Evolutionary conservation across 768 basidiomycete genomes (phyloP).

Genomic region (Xerocomellus amylosporus): DNA sequence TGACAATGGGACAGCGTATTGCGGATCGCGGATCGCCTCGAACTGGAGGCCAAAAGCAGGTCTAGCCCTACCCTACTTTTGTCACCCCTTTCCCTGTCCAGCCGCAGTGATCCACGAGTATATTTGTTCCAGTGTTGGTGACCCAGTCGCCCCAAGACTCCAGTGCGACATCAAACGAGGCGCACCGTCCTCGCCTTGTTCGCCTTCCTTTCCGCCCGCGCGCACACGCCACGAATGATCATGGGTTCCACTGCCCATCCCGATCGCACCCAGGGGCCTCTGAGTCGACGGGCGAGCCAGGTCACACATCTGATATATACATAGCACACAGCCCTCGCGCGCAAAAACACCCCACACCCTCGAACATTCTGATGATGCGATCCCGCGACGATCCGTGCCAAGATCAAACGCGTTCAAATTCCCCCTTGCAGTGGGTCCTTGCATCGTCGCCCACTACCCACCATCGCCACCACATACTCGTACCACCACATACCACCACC

Average conservation of each 20-base stretch:
- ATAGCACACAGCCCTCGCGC: background rate
- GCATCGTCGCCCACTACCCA: background rate
- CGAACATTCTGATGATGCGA: background rate
- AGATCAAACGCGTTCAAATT: background rate
- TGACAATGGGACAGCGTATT: background rate
- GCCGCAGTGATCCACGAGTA: background rate
- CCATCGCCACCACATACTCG: background rate
- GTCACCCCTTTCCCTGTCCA: background rate
- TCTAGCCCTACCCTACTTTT: background rate
- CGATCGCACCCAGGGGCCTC: too few relatives aligned
- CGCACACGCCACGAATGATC: too few relatives aligned
- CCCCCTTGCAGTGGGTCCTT: background rate
- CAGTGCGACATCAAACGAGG: too few relatives aligned
- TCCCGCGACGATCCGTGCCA: background rate
- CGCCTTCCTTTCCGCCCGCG: too few relatives aligned
- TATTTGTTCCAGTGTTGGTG: background rate
- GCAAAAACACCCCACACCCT: background rate
- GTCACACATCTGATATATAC: background rate
- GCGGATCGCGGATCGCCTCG: background rate
- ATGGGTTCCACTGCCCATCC: too few relatives aligned
- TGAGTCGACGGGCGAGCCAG: too few relatives aligned
- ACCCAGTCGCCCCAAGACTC: background rate
- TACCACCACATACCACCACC: too few relatives aligned
- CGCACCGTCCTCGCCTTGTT: too few relatives aligned
- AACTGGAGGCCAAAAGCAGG: background rate